Evolutionary conservation across 2,329 filamentous ascomycete genomes (phyloP).

Genomic region (Penicillium sp.): DNA sequence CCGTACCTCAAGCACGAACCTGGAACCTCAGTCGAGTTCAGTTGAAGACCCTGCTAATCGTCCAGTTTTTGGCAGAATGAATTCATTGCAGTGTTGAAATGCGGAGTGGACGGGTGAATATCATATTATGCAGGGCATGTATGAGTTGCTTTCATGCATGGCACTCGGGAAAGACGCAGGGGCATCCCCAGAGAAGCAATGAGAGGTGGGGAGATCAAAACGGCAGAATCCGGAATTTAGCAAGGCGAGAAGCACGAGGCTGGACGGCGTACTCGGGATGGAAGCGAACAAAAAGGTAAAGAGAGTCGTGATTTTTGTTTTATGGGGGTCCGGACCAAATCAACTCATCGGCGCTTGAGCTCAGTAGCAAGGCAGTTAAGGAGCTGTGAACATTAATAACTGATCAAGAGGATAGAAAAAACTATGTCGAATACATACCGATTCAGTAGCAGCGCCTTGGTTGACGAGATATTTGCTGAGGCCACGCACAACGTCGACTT

Average conservation of each 20-base stretch:
- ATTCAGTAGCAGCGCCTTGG: constrained; percentile 54
- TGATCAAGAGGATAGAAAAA: no score
- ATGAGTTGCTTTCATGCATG: constrained; percentile 11
- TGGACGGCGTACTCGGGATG: constrained; percentile 8
- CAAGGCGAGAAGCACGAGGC: constrained; percentile 7
- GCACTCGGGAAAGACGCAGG: constrained; percentile 5
- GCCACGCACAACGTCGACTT: constrained; percentile 69
- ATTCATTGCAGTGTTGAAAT: constrained; percentile 13
- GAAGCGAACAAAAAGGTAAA: constrained; percentile 12
- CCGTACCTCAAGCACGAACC: constrained; percentile 8
- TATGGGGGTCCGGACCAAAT: constrained; percentile 2
- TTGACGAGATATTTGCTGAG: constrained; percentile 61
- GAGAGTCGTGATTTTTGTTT: constrained; percentile 13
- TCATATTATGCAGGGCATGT: constrained; percentile 12
- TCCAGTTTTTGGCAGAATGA: not conserved
- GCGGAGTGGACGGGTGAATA: constrained; percentile 6
- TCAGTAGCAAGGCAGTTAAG: constrained; percentile 37
- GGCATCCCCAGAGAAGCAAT: constrained; percentile 7
- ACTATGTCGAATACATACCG: constrained; percentile 39
- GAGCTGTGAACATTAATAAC: constrained; percentile 28
- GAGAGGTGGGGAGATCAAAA: constrained; percentile 5
- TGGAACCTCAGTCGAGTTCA: not conserved
- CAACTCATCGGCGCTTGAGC: constrained; percentile 30
- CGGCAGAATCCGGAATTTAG: constrained; percentile 5
- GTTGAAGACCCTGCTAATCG: not conserved